Conservation (phyloP, 176 grass and related monocot genomes). For the Carex parvula region DNA sequence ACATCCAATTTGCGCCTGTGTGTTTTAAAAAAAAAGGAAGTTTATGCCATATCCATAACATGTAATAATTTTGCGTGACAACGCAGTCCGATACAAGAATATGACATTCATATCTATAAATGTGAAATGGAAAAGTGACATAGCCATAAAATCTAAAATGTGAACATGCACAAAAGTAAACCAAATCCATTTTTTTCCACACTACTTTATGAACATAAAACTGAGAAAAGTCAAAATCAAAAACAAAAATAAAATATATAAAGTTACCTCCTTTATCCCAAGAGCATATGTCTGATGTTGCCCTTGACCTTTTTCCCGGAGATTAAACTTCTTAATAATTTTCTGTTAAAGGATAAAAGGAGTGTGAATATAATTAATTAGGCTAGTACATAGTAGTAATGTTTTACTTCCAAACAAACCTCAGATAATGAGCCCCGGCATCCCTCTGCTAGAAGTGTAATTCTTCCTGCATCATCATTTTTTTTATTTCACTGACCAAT, state of each 20-base stretch:
- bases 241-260: background rate
- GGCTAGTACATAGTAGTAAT: constrained; percentile 11
- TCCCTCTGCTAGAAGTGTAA: constrained; percentile 91
- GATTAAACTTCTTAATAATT: constrained; percentile 74
- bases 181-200: background rate
- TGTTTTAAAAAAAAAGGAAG: background rate
- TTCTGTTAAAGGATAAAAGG: constrained; percentile 47
- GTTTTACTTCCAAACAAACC: constrained; percentile 36
- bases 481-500: constrained; percentile 43
- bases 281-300: constrained; percentile 98
- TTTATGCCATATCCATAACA: background rate
- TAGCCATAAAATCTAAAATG: background rate
- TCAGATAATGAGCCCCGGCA: constrained; percentile 97
- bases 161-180: constrained; percentile 3
- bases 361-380: constrained; percentile 9
- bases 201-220: background rate
- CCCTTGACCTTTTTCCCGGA: constrained; percentile 77
- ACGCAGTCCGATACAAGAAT: background rate
- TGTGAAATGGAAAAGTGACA: background rate
- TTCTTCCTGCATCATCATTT: constrained; percentile 53
- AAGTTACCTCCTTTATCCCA: constrained; percentile 90
- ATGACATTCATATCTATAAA: background rate
- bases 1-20: background rate
- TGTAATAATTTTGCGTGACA: no score
- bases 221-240: background rate